Evolutionary conservation across 768 basidiomycete genomes (phyloP).

Genomic region (Tulasnella sp.): DNA sequence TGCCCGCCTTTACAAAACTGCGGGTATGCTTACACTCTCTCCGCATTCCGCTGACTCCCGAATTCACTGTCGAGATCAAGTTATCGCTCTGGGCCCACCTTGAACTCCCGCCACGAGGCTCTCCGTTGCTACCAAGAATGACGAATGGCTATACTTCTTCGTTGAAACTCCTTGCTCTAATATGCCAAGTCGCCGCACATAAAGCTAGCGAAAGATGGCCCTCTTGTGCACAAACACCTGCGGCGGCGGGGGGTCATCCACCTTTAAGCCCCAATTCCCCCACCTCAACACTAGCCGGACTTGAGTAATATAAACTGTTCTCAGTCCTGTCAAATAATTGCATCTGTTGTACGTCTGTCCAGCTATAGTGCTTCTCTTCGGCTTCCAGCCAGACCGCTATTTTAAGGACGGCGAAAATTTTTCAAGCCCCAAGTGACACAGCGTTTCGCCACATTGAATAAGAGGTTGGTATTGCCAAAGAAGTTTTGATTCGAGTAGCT

Average conservation of each 20-base stretch:
- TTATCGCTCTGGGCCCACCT: background rate
- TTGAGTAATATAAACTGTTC: background rate
- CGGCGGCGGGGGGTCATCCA: background rate
- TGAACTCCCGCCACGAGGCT: background rate
- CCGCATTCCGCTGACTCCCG: background rate
- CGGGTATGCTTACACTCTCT: background rate
- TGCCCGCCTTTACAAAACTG: background rate
- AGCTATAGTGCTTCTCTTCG: background rate
- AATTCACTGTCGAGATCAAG: background rate
- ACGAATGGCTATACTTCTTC: background rate
- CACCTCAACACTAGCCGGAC: background rate
- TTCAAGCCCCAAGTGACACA: background rate
- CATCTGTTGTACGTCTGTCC: background rate
- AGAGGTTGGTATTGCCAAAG: background rate
- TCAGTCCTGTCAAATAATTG: background rate
- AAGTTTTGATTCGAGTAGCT: background rate
- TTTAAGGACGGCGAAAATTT: background rate
- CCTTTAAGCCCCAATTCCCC: background rate
- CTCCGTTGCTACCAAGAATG: background rate
- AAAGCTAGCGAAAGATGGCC: background rate
- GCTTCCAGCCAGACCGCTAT: background rate
- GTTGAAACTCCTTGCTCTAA: background rate
- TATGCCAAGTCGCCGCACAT: background rate
- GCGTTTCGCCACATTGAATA: background rate
- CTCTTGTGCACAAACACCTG: background rate